phyloP scores from a whole-genome alignment of 169 alveolate genomes.

The Cryptosporidium muris region DNA sequence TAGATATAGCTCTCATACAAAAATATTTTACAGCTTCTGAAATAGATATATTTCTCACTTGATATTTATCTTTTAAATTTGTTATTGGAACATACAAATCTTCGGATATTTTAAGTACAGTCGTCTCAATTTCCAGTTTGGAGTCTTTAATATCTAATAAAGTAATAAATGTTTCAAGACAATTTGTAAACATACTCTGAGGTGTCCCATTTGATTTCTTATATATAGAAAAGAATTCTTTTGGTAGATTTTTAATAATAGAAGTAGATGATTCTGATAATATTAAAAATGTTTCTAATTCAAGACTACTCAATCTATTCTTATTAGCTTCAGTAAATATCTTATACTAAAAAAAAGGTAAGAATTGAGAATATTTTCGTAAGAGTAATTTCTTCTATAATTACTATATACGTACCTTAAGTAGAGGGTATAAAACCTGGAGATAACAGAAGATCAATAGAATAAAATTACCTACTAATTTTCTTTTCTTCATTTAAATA shows the following conservation, averaged over 20 bases:
- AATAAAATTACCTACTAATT: too few relatives aligned
- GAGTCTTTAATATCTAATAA: neutral
- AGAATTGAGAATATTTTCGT: too few relatives aligned
- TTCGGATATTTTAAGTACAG: slow-evolving; percentile 1
- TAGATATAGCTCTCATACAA: slow-evolving; percentile 5
- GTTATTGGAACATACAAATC: neutral
- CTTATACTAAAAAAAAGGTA: too few relatives aligned
- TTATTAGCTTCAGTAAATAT: too few relatives aligned
- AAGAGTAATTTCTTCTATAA: too few relatives aligned
- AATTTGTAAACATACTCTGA: slow-evolving; percentile 35
- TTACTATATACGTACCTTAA: too few relatives aligned
- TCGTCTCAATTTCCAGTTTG: slow-evolving; percentile 21
- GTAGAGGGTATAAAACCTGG: too few relatives aligned
- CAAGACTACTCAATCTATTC: neutral
- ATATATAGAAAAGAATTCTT: slow-evolving; percentile 13
- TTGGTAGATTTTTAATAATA: slow-evolving; percentile 9
- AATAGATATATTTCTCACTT: neutral
- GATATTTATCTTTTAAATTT: neutral
- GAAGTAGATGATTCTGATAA: slow-evolving; percentile 26
- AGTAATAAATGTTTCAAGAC: slow-evolving; percentile 17
- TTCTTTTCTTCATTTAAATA: too few relatives aligned
- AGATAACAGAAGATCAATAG: too few relatives aligned
- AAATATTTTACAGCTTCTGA: slow-evolving; percentile 36
- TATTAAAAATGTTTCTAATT: slow-evolving; percentile 32
- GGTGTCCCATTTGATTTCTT: slow-evolving; percentile 32